Base-by-base conservation (phyloP, 371 early-diverging fungal species). In the Choanephora cucurbitarum region DNA sequence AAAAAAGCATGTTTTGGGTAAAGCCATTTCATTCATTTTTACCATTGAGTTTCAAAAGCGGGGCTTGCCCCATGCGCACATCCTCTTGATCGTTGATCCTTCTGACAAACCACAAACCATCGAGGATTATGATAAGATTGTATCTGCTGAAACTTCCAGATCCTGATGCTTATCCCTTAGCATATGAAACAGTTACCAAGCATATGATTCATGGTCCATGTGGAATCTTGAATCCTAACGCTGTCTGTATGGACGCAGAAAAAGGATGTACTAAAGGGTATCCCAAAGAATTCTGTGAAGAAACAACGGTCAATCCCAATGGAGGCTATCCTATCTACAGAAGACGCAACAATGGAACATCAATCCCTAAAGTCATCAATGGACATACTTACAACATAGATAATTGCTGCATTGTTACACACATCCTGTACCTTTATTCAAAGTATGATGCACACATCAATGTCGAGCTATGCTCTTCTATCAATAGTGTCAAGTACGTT, bases 31-130 rank as follows among this genome's bases (percentile, higher is more conserved):
- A 1, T 64, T 13, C 2, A n/a, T 64, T 2, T 23, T 50, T 17
- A 50, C 52, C n/a, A 54, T 42, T 21, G 69, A 70, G 32, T 70
- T 69, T 41, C 73, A 69, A 47, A 77, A 66, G 43, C 31, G 65
- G 6, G 66, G 70, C 3, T 28, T 71, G 10, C 68, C 66, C 5
- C 46, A 58, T 41, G 21, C 32, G 1, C 48, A 52, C 32, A 44
- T 58, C 3, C 40, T 58, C 0, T 9, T 58, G 15, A 51, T 58
- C 14, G 6, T 57, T 0, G 14, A 47, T 5, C 15, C 7, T 0
- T 8, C 2, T 1, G 34, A 45, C n/a, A 47, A 55, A 18, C 17
- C 22, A 2, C 13, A 2, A 13, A 46, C 14, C 21, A 4, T 15
- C 4, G 24, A 13, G 10, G 42, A 55, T n/a, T 19, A 19, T 24